Evolutionary conservation across 768 basidiomycete genomes (phyloP).

Genomic region (Coprinellus micaceus): DNA sequence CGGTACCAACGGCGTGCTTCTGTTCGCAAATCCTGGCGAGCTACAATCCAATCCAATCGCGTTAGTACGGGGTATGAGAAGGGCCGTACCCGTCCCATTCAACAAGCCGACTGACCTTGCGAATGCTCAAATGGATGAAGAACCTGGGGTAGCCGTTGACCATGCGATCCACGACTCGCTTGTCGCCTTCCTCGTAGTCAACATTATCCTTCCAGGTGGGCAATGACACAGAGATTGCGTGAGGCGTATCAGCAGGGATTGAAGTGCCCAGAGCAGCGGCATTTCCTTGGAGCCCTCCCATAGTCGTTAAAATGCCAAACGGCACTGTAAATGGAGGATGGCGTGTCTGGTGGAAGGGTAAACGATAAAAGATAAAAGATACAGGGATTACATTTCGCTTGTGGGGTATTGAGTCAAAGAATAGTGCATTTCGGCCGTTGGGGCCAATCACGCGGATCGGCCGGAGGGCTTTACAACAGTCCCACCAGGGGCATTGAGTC

Average conservation of each 20-base stretch:
- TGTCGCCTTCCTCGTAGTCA: conserved; percentile 86
- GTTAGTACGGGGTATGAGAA: no score
- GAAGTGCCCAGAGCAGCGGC: conserved; percentile 41
- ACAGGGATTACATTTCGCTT: neutral
- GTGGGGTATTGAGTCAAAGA: neutral
- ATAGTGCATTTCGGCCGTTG: neutral
- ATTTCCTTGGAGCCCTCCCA: conserved; percentile 2
- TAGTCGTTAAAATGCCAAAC: neutral
- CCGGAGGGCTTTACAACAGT: no score
- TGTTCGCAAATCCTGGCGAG: conserved; percentile 73
- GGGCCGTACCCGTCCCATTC: neutral
- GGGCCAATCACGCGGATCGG: neutral
- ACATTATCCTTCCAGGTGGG: conserved; percentile 92
- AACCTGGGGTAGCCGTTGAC: conserved; percentile 91
- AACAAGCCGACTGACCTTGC: conserved; percentile 58
- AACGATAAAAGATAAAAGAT: neutral
- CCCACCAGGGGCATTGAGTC: no score
- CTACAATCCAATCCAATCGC: no score
- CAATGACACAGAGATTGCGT: conserved; percentile 93
- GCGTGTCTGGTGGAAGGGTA: neutral
- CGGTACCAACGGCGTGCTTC: conserved; percentile 70
- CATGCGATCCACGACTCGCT: conserved; percentile 76
- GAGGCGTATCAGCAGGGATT: conserved; percentile 68
- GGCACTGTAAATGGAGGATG: neutral
- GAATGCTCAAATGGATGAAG: conserved; percentile 84